A percentile compares a stretch with the other conserved stretches of the same genome.
These are phyloP conservation scores for Schizophyllum amplum DNA, from an alignment of 1,284 basidiomycete species.

Conservation along the genomic window DNA sequence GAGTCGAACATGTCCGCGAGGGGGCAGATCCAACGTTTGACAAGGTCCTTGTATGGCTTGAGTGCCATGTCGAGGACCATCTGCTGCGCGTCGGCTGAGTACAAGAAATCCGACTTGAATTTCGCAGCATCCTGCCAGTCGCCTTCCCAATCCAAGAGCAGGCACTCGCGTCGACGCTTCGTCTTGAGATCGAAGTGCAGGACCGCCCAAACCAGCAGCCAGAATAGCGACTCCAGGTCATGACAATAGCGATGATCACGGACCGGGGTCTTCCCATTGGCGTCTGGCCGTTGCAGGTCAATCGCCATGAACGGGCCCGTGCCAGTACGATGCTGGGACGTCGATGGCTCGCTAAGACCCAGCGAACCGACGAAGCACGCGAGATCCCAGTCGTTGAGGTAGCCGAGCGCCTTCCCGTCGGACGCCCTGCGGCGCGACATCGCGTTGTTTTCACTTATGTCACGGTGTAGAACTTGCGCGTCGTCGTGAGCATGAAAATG, in stretches of 20 bases:
- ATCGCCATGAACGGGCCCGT: not conserved
- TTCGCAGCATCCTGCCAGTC: not conserved
- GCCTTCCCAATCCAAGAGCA: not conserved
- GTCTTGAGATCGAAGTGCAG: not conserved
- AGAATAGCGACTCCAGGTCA: not conserved
- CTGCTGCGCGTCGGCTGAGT: not conserved
- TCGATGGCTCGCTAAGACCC: not conserved
- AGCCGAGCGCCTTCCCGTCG: not conserved
- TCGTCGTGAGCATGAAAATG: not conserved
- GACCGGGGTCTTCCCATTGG: not conserved
- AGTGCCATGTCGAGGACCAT: not conserved
- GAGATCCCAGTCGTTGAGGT: not conserved
- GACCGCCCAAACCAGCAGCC: not conserved
- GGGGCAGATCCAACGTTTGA: not conserved
- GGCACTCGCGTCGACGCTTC: not conserved
- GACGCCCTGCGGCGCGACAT: not conserved
- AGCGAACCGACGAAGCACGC: not conserved
- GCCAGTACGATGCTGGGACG: not conserved
- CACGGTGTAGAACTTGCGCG: not conserved
- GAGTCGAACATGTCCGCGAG: not conserved
- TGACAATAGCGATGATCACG: not conserved
- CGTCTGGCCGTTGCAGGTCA: not conserved
- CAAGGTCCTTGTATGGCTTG: not conserved
- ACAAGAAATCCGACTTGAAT: not conserved
- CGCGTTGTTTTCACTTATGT: not conserved